Evolutionary conservation across 371 early-diverging fungal genomes (phyloP).

Genomic region (Catenaria anguillulae): DNA sequence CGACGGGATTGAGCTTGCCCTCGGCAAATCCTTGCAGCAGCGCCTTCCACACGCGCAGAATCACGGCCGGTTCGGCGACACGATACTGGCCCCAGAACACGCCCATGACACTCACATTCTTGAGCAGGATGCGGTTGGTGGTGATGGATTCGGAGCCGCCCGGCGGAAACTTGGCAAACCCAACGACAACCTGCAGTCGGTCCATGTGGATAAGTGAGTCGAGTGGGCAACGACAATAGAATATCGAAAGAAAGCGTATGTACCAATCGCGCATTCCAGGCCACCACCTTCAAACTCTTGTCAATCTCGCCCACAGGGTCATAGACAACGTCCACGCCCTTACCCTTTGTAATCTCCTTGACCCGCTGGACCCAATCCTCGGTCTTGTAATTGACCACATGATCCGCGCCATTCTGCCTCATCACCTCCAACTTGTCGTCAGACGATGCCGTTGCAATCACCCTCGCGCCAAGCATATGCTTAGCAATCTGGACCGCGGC

Average conservation of each 20-base stretch:
- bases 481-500: constrained; percentile 29
- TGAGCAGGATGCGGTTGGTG: constrained; percentile 62
- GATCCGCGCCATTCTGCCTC: constrained; percentile 54
- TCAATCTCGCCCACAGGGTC: constrained; percentile 66
- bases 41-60: constrained; percentile 54
- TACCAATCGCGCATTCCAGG: not conserved
- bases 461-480: constrained; percentile 52
- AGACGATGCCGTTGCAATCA: constrained; percentile 72
- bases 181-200: constrained; percentile 43
- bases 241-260: no score
- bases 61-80: constrained; percentile 42
- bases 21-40: constrained; percentile 48
- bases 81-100: constrained; percentile 63
- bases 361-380: constrained; percentile 58
- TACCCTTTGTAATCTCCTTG: constrained; percentile 48
- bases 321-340: constrained; percentile 58
- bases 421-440: constrained; percentile 54
- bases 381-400: constrained; percentile 59
- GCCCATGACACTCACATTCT: constrained; percentile 59
- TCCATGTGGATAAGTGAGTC: constrained; percentile 10
- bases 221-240: not conserved
- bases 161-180: constrained; percentile 46
- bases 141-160: constrained; percentile 68
- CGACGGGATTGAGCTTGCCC: constrained; percentile 45
- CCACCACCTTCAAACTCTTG: constrained; percentile 24